Evolutionary conservation across 352 stramenopile species (phyloP), one percentile per base, ranked within the genome.

Genomic region (Phytopythium montanum): DNA sequence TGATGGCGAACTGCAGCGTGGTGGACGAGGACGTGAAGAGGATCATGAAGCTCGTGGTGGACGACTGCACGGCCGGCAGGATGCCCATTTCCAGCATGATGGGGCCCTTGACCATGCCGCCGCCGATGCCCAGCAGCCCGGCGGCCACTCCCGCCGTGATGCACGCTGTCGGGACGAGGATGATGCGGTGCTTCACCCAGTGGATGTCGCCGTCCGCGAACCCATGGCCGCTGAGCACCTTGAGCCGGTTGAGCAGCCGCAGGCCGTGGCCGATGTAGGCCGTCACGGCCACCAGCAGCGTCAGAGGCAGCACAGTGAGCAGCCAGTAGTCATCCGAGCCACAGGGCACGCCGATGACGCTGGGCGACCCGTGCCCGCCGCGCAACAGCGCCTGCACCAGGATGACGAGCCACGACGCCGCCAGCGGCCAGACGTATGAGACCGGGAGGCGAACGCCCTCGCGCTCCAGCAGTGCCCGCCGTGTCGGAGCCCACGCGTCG

Each of bases 31-130:
- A 96, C 7, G 85, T 94, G 69, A 90, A 94, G 12, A 94, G 58
- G 52, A 94, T 92, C 85, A 94, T 94, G 68, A 90, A 94, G 61
- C 95, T 97, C 41, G 92, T 94, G 1, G 95, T 98, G 21, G 94
- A 93, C 6, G 86, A 95, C 29, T 97, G 88, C 50, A 94, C 81
- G 4, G 73, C 66, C 2, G 85, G 85, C 29, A 98, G 71, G 28
- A 99, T 92, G 21, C 96, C 96, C 89, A 99, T 98, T 28, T 98
- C 91, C 1, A 99, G 85, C 96, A 99, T 98, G 53, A 99, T 85
- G 1, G 96, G 96, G 0, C 96, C 95, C 63, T 98, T 98, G 25
- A 99, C 94, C 75, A 99, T 98, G 42, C 96, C 96, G 50, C 96
- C 97, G 46, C 96, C 96, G 23, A 99, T 95, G 19, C 97, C 97